A percentile compares a stretch with the other conserved stretches of the same genome.
phyloP scores from a whole-genome alignment of 495 filamentous ascomycete genomes.

The Hypoxylon perforatum region DNA sequence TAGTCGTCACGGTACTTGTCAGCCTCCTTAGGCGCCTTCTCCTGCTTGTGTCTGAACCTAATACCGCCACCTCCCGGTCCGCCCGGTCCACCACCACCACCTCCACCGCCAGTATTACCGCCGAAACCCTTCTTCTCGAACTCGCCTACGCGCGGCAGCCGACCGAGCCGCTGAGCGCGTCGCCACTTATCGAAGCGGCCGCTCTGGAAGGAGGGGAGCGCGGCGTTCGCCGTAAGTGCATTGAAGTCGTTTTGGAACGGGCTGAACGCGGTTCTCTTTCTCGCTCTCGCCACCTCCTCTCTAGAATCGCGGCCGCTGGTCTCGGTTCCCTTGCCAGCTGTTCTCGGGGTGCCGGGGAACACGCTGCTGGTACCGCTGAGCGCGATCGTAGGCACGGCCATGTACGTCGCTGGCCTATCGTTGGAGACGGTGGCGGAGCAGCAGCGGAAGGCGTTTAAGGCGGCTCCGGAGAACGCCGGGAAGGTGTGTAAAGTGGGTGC shows the following conservation, averaged over 20 bases:
- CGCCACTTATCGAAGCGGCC: conserved; percentile 94
- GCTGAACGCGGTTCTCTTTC: conserved; percentile 57
- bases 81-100: conserved; percentile 46
- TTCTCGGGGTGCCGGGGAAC: conserved; percentile 1
- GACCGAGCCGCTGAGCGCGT: conserved; percentile 80
- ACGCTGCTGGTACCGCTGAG: conserved; percentile 37
- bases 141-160: conserved; percentile 84
- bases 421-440: conserved; percentile 63
- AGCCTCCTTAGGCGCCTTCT: conserved; percentile 89
- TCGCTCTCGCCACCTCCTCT: conserved; percentile 53
- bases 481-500: conserved; percentile 64
- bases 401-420: conserved; percentile 61
- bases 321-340: conserved; percentile 22
- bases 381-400: conserved; percentile 52
- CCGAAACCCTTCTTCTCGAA: conserved; percentile 71
- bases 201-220: conserved; percentile 82
- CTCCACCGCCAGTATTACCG: conserved; percentile 44
- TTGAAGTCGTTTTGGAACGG: conserved; percentile 63
- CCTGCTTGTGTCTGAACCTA: conserved; percentile 81
- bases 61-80: conserved; percentile 51
- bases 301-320: conserved; percentile 38
- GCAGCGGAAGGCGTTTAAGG: conserved; percentile 66
- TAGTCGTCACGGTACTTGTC: conserved; percentile 92
- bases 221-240: conserved; percentile 47
- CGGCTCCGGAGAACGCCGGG: conserved; percentile 61